These are phyloP conservation scores for Rhizopogon salebrosus DNA, from an alignment of 768 basidiomycete genomes.

Conservation along the genomic window DNA sequence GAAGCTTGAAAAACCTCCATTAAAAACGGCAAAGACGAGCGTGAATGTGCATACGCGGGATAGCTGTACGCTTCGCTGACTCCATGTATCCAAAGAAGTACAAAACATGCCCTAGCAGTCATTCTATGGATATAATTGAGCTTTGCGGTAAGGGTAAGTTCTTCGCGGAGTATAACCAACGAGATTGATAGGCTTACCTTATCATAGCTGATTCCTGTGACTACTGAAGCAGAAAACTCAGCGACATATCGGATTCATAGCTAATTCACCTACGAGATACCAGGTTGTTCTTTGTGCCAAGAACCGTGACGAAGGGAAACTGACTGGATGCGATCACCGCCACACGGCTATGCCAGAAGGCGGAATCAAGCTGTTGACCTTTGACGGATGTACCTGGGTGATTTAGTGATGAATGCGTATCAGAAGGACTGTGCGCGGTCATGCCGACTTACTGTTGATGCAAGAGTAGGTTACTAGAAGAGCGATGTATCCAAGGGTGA, in stretches of 20 bases:
- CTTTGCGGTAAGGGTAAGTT: slow-evolving; percentile 9
- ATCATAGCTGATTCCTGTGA: slow-evolving; percentile 18
- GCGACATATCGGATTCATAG: neutral
- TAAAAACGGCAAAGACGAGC: neutral
- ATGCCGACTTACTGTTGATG: slow-evolving; percentile 30
- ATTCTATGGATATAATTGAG: slow-evolving; percentile 41
- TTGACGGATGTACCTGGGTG: slow-evolving; percentile 14
- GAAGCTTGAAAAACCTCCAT: slow-evolving; percentile 6
- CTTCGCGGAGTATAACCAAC: neutral
- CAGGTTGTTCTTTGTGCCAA: slow-evolving; percentile 39
- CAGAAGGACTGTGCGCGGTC: neutral
- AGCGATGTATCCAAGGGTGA: slow-evolving; percentile 32
- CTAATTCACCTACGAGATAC: slow-evolving; percentile 11
- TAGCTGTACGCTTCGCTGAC: slow-evolving; percentile 16
- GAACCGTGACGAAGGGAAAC: slow-evolving; percentile 34
- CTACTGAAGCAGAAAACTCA: slow-evolving; percentile 6
- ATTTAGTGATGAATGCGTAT: neutral
- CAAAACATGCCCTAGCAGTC: slow-evolving; percentile 37
- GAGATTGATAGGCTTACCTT: slow-evolving; percentile 7
- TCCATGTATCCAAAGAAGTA: slow-evolving; percentile 46
- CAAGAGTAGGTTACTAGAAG: slow-evolving; percentile 32
- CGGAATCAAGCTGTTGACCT: slow-evolving; percentile 16
- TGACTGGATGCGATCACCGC: slow-evolving; percentile 30
- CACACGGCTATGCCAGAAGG: slow-evolving; percentile 29
- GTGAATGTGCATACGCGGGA: slow-evolving; percentile 7